Evolutionary conservation across 2,329 filamentous ascomycete species (phyloP), one percentile per base, ranked within the genome.

Genomic region (Malbranchea zuffiana): DNA sequence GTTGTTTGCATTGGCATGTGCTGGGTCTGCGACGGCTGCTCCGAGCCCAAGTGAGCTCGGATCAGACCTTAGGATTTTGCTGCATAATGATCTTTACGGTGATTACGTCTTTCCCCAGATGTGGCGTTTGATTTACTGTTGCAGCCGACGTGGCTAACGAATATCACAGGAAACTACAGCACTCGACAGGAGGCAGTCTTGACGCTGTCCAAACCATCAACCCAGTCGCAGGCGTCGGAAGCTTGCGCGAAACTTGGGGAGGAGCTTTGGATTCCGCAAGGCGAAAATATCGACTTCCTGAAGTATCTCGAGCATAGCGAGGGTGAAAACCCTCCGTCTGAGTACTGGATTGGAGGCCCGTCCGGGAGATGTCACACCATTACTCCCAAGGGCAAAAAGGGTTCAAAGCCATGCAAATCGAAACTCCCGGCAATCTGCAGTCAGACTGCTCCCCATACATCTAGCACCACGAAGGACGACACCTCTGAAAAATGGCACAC

Each of bases 41-140:
- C n/a, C n/a, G n/a, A n/a, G n/a, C n/a, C n/a, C n/a, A 25, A 12
- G 12, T 25, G 27, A 30, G 8, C 13, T 30, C 8, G 10, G 13
- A 8, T 11, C 27, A 8, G 27, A 30, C 16, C 27, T 30, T 8
- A 30, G 11, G 27, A 30, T 30, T 30, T 15, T 30, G n/a, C 10
- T 30, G 11, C 27, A 30, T 15, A 30, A 30, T 30, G 27, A 30
- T 30, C 27, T 30, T 11, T 30, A 30, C 13, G 27, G 27, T 30
- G 16, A 10, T n/a, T n/a, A n/a, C n/a, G n/a, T n/a, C n/a, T n/a
- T n/a, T n/a, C n/a, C n/a, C n/a, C n/a, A n/a, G n/a, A n/a, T n/a
- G n/a, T n/a, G n/a, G n/a, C n/a, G n/a, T n/a, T n/a, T n/a, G n/a
- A n/a, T n/a, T n/a, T n/a, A n/a, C n/a, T n/a, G n/a, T n/a, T n/a